Base-by-base conservation (phyloP, 192 early-diverging fungal species). In the Backusella australiensis region DNA sequence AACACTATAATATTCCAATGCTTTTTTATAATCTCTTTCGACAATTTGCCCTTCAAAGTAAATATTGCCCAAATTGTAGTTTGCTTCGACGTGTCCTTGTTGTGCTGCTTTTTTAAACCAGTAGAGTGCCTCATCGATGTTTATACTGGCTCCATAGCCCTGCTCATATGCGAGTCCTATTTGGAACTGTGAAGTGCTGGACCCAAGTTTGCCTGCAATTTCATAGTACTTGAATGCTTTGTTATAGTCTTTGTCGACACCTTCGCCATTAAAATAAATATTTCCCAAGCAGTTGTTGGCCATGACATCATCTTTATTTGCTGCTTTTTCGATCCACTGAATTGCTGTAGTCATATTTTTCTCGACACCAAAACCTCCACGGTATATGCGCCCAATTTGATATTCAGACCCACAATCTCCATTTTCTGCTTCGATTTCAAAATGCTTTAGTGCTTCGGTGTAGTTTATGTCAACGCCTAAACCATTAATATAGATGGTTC, bases 281-380 rank as follows among this genome's bases (percentile, higher is more conserved):
- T 76, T n/a, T 1, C 67, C 75, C 41, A 76, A 34, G 21, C 39
- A n/a, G 17, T 69, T 9, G n/a, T 56, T 56, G 4, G 75, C 75
- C 34, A 59, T 36, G 34, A 41, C 34, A 21, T 76, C 34, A 34
- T 52, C 49, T 63, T 76, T 67, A 36, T 76, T 49, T 15, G 68
- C 75, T 3, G 75, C 75, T 68, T 70, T 76, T 69, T 52, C 49
- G 36, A 76, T 59, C 67, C 69, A 76, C 75, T 52, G 26, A 23
- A 69, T 67, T 21, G 75, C 75, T 11, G 68, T 68, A 21, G 21
- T 44, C 3, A 69, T 26, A 70, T 76, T 68, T 42, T 66, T 34
- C n/a, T 34, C 34, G 9, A 69, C 34, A 34, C 49, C 67, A n/a
- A 19, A 35, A 44, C 68, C 42, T 12, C 68, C 68, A 69, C 38